These are phyloP conservation scores for Arachnomyces sp. DNA, from an alignment of 2,329 filamentous ascomycete genomes.

Conservation along the genomic window DNA sequence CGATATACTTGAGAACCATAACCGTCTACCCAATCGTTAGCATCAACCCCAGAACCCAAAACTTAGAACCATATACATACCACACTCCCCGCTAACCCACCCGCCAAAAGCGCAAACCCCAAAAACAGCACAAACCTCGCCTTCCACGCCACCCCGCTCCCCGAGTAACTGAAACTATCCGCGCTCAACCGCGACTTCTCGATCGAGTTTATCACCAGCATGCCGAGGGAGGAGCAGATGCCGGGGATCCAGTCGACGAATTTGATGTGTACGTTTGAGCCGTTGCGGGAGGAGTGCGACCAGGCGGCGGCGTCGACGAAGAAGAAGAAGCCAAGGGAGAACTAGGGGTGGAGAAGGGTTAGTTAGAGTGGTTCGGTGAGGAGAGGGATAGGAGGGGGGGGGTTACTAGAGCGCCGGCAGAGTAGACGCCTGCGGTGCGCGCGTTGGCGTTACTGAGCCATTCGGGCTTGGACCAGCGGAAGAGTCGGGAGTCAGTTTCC, in stretches of 20 bases:
- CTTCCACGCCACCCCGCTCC: constrained; percentile 62
- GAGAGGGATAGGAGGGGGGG: constrained; percentile 4
- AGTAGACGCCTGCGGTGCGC: constrained; percentile 57
- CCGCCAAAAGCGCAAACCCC: constrained; percentile 61
- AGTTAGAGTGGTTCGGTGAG: constrained; percentile 1
- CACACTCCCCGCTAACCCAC: constrained; percentile 58
- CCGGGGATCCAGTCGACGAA: constrained; percentile 66
- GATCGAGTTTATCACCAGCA: constrained; percentile 65
- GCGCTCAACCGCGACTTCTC: constrained; percentile 58
- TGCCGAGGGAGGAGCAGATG: constrained; percentile 60
- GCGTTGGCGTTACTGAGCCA: constrained; percentile 59
- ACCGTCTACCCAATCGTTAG: constrained; percentile 41
- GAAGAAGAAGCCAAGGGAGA: constrained; percentile 61
- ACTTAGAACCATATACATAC: constrained; percentile 27
- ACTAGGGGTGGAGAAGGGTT: constrained; percentile 36
- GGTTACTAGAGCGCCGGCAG: constrained; percentile 55
- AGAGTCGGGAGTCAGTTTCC: constrained; percentile 48
- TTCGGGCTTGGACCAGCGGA: constrained; percentile 58
- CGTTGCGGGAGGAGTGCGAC: constrained; percentile 54
- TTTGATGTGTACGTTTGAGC: constrained; percentile 54
- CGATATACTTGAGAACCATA: constrained; percentile 59
- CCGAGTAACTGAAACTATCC: constrained; percentile 57
- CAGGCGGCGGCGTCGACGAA: constrained; percentile 58
- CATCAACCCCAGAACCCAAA: constrained; percentile 1
- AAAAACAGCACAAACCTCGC: constrained; percentile 60